Percentiles rank a stretch among this genome's conserved stretches.
phyloP scores from a whole-genome alignment of 768 basidiomycete genomes.

The Tephrocybe sp. region DNA sequence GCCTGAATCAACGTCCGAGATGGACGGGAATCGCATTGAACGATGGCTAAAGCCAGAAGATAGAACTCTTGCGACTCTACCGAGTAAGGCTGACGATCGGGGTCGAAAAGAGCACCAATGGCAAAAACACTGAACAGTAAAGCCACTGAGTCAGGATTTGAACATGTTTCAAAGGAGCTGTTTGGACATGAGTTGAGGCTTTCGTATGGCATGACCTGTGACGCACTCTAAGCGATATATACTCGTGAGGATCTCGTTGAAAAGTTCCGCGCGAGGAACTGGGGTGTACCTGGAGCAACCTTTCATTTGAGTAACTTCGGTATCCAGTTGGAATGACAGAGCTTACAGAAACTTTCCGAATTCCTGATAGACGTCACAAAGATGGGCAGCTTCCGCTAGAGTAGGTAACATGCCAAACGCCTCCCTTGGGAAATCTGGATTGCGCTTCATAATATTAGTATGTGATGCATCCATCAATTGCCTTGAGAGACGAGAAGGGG shows the following conservation, averaged over 20 bases:
- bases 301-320: not conserved
- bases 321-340: not conserved
- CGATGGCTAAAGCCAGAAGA: slow-evolving; percentile 50
- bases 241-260: slow-evolving; percentile 50
- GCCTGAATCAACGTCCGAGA: slow-evolving; percentile 55
- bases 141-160: slow-evolving; percentile 52
- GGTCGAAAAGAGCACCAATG: slow-evolving; percentile 62
- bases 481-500: slow-evolving; percentile 29
- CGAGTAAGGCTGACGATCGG: slow-evolving; percentile 42
- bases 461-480: slow-evolving; percentile 36
- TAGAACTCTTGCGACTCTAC: slow-evolving; percentile 62
- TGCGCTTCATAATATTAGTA: slow-evolving; percentile 30
- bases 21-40: slow-evolving; percentile 50
- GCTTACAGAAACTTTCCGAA: slow-evolving; percentile 57
- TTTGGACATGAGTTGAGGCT: not conserved
- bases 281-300: slow-evolving; percentile 44
- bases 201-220: not conserved
- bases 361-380: slow-evolving; percentile 66
- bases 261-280: slow-evolving; percentile 49
- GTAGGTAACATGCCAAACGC: slow-evolving; percentile 52
- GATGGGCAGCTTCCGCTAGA: slow-evolving; percentile 52
- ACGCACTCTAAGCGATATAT: slow-evolving; percentile 54
- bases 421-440: slow-evolving; percentile 37
- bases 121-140: slow-evolving; percentile 67
- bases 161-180: slow-evolving; percentile 37